Evolutionary conservation across 129 eudicot species (phyloP), one percentile per base, ranked within the genome.

Genomic region (Kitagawia praeruptora): DNA sequence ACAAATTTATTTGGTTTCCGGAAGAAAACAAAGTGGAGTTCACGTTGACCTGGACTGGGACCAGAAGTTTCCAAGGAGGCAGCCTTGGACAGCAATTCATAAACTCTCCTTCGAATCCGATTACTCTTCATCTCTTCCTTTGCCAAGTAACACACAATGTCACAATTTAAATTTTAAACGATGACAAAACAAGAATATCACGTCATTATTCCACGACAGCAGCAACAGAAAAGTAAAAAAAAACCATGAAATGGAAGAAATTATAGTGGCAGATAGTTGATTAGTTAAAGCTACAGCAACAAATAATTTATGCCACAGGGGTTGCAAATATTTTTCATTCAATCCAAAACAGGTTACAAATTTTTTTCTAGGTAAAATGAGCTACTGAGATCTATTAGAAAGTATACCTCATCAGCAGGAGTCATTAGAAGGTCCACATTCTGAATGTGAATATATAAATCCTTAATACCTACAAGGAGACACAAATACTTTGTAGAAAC

Each of bases 41-140:
- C 97, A 45, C 88, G 92, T 86, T 91, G 93, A 85, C 92, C 88
- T 41, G 89, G 56, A 70, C 74, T 78, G 47, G 84, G 87, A 67
- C 76, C 79, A 25, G 86, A 67, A 42, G 77, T 48, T 56, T 75
- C 80, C 69, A 90, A 82, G 28, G 84, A 82, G 75, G 92, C 93
- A 28, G 98, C 97, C 87, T 91, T 94, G 42, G 96, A 91, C 45
- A 94, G 87, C 87, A 94, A 81, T 77, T 94, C 97, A 87, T 88
- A 84, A 69, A 94, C 90, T 85, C 98, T 92, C 81, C 84, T 88
- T 37, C 82, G 85, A 53, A 91, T 89, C 76, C 97, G 89, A 82
- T 58, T 91, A 81, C 81, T 91, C 89, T 91, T 94, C 89, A 94
- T 86, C 86, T 89, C 98, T 94, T 89, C 95, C 98, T 94, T 94